Percentiles rank a stretch among this genome's conserved stretches.
These are phyloP conservation scores for Acanthamoeba healyi DNA, from an alignment of 208 protist species.

Conservation along the genomic window DNA sequence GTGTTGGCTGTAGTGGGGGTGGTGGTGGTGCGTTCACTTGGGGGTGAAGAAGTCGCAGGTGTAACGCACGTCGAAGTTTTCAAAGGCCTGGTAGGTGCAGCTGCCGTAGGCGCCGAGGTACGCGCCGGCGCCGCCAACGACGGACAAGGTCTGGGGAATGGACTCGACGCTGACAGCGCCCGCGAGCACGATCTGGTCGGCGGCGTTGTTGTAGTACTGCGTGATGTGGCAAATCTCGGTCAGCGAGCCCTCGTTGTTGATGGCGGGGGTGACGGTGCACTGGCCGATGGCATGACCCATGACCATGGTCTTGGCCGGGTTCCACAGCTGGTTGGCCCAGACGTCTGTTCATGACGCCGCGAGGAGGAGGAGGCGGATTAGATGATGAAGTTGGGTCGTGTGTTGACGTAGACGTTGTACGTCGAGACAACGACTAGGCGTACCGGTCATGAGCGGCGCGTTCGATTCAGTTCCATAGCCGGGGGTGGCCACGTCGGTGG, in stretches of 20 bases:
- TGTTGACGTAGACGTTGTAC: too few relatives aligned
- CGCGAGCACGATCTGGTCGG: not conserved
- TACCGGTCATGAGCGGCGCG: not conserved
- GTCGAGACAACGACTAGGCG: too few relatives aligned
- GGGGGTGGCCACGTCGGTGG: not conserved
- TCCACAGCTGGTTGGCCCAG: conserved; percentile 40
- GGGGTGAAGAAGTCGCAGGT: conserved; percentile 41
- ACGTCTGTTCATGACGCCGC: too few relatives aligned
- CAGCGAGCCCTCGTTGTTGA: conserved; percentile 2
- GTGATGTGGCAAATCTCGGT: not conserved
- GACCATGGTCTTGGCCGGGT: not conserved
- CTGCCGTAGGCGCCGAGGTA: conserved; percentile 3
- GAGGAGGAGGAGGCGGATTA: too few relatives aligned
- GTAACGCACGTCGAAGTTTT: conserved; percentile 16
- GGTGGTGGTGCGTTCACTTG: too few relatives aligned
- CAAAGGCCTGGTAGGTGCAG: conserved; percentile 37
- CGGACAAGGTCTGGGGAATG: not conserved
- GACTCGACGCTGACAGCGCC: conserved; percentile 23
- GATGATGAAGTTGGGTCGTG: too few relatives aligned
- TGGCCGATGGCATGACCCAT: not conserved
- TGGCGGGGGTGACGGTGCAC: not conserved
- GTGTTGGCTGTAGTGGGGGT: too few relatives aligned
- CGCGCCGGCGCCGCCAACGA: not conserved
- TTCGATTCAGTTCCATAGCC: not conserved
- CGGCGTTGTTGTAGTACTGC: conserved; percentile 1